Evolutionary conservation across 2,329 filamentous ascomycete species (phyloP), one percentile per base, ranked within the genome.

Genomic region (Penicillium sclerotiorum): DNA sequence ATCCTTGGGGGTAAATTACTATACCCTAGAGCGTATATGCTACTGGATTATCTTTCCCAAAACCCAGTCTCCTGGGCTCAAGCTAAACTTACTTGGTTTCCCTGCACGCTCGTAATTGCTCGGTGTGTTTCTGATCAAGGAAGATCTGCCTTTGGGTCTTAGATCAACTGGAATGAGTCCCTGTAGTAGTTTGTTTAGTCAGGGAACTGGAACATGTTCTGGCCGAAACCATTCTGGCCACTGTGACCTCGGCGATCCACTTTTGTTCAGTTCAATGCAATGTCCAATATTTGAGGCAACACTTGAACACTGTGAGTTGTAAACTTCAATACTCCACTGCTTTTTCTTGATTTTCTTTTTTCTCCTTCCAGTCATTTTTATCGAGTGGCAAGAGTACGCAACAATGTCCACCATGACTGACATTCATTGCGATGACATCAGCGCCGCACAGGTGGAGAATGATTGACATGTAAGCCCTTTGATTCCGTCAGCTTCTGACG

Each of bases 181-280:
- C n/a, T n/a, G n/a, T n/a, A n/a, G n/a, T n/a, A n/a, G n/a, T n/a
- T n/a, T n/a, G n/a, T n/a, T 4, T 22, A 9, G 15, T 4, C n/a
- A 18, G 20, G 25, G 37, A 6, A 23, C 12, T 40, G 18, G 12
- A 6, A 6, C 8, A 35, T 23, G 30, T 15, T 13, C 15, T 18
- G 11, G 6, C 20, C 9, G 20, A 6, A 32, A 32, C 28, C 12
- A 32, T 35, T 8, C 18, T 20, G n/a, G 41, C 33, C 11, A 43
- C 45, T 52, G 46, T 37, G 47, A 42, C 51, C 46, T 40, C 39
- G 9, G 21, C 28, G 49, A 53, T 52, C 54, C 42, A 54, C 39
- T 38, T 20, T 30, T 32, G 45, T 49, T 45, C 52, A 50, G 49
- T 42, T 43, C 45, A 52, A 42, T 33, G 28, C 6, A 32, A 38